Base-by-base conservation (phyloP, 768 basidiomycete species). In the Tricholomella constricta region DNA sequence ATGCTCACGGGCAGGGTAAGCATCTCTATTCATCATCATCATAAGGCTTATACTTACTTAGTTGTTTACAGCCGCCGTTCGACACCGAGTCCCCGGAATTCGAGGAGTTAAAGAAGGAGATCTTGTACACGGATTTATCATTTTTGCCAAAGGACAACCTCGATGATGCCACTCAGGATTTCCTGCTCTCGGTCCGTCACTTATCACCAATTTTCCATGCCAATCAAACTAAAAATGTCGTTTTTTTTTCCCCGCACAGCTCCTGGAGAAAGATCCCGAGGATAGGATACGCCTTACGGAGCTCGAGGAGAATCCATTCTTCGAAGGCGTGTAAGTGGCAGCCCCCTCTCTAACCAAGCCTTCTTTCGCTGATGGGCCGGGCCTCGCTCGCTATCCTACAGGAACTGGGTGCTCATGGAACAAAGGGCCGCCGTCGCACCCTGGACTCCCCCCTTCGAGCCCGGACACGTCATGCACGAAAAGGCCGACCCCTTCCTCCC, bases 1-100 rank as follows among this genome's bases (percentile, higher is more conserved):
- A 58, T 61, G 60, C 14, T 58, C 7, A 56, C 54, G 6, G 60
- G 57, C 3, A 35, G 47, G 35, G 60, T 61, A 51, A 27, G 56
- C 52, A 45, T 17, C 1, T 35, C n/a, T 37, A 19, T 26, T 9
- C 12, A 37, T 12, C 34, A n/a, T 26, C 4, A 4, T n/a, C 14
- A 26, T 23, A 23, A 15, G n/a, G 3, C 27, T 14, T 26, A 38
- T 19, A 26, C 11, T n/a, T 47, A 45, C 2, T 45, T 12, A 50
- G 6, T 44, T n/a, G 1, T 35, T 20, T n/a, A 19, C 31, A 60
- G 54, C 38, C 58, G 4, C 52, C 55, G 11, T 60, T 55, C 23
- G 36, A 56, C n/a, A 12, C 43, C 1, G 48, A 53, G 4, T 52
- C 51, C 2, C 12, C 27, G 10, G 27, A 36, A 12, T 41, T 49